Evolutionary conservation across 2,329 filamentous ascomycete genomes (phyloP).

Genomic region (Penicillium fuscoglaucum): DNA sequence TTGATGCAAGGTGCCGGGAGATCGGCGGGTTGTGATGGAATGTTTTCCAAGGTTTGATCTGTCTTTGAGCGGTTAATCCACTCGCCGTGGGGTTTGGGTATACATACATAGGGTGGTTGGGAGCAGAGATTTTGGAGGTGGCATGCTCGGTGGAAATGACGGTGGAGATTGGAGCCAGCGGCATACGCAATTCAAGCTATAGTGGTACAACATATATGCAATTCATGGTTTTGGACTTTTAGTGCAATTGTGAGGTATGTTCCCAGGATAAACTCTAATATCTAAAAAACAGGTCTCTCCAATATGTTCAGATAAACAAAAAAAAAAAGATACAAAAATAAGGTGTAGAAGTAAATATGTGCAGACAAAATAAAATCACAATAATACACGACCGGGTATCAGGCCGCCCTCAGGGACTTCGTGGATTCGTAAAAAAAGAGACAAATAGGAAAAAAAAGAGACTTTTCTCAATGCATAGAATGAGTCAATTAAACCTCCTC

Average conservation of each 20-base stretch:
- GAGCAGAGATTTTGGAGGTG: neutral
- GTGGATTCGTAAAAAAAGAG: slow-evolving; percentile 12
- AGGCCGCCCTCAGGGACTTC: slow-evolving; percentile 17
- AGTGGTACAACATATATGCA: neutral
- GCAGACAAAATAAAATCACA: slow-evolving; percentile 3
- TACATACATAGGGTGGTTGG: neutral
- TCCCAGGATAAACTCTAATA: neutral
- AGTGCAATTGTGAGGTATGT: neutral
- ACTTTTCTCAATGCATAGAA: neutral
- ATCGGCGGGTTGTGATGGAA: slow-evolving; percentile 13
- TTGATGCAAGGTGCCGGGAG: slow-evolving; percentile 25
- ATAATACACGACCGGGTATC: slow-evolving; percentile 18
- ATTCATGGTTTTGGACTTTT: neutral
- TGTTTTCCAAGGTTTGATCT: neutral
- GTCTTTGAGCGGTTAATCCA: neutral
- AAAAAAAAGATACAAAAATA: neutral
- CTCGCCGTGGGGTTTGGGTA: neutral
- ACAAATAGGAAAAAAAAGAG: neutral
- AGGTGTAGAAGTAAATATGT: slow-evolving; percentile 16
- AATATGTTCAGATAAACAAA: neutral
- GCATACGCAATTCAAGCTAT: neutral
- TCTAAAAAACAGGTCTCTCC: neutral
- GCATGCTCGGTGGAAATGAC: neutral
- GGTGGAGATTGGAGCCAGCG: neutral
- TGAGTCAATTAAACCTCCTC: slow-evolving; percentile 17